phyloP scores from a whole-genome alignment of 1,284 basidiomycete genomes.

The Leucoagaricus sp. region DNA sequence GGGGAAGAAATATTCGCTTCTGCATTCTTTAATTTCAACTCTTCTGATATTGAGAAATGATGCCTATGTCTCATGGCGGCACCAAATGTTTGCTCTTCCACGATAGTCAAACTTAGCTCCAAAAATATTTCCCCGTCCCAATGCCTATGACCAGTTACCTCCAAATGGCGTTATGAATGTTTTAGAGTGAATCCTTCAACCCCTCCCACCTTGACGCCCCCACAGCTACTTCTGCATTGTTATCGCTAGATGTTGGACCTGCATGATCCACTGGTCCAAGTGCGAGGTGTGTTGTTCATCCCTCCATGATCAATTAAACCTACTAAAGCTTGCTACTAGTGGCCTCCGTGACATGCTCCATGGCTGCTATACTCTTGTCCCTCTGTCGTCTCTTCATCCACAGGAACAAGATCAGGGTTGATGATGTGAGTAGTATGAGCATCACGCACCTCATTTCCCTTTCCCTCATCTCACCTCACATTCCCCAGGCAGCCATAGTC shows the following conservation, averaged over 20 bases:
- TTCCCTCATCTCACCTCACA: neutral
- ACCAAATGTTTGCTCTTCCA: too few relatives aligned
- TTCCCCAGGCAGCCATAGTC: conserved; percentile 18
- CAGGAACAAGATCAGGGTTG: conserved; percentile 21
- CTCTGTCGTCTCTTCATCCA: conserved; percentile 35
- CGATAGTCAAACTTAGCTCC: conserved; percentile 6
- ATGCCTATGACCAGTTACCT: neutral
- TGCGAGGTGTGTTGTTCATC: conserved; percentile 1
- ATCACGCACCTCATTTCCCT: neutral
- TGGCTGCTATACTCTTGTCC: conserved; percentile 36
- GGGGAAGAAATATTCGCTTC: too few relatives aligned
- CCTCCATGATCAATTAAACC: neutral
- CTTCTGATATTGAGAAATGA: too few relatives aligned
- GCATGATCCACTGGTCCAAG: conserved; percentile 11
- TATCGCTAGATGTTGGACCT: conserved; percentile 10
- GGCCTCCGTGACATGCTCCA: conserved; percentile 18
- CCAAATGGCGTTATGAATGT: conserved; percentile 10
- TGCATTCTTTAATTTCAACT: too few relatives aligned
- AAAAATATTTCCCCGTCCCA: conserved; percentile 3
- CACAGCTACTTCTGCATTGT: neutral
- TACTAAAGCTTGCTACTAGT: neutral
- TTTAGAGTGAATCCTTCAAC: conserved; percentile 7
- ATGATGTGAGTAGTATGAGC: conserved; percentile 21
- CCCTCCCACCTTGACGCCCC: neutral
- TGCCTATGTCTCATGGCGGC: too few relatives aligned